Conservation (phyloP, 768 basidiomycete species). For the Pleurotus tuoliensis region DNA sequence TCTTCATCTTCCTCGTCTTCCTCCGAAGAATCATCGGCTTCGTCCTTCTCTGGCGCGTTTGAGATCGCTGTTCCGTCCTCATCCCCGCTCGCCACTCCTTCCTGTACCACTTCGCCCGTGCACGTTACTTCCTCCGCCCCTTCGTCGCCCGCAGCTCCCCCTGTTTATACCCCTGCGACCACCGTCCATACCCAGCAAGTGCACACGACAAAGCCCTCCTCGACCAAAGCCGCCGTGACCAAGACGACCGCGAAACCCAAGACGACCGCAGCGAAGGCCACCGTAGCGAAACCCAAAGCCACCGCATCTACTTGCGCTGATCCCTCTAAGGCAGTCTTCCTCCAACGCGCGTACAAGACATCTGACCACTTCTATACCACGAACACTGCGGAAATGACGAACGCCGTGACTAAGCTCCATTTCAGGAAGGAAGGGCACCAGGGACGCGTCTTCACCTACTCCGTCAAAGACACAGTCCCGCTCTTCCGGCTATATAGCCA, state of each 20-base stretch:
- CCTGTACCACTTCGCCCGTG: not conserved
- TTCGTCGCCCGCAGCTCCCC: not conserved
- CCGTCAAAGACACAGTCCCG: slow-evolving; percentile 8
- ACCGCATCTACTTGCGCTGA: not conserved
- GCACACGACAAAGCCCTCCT: not conserved
- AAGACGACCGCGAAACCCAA: not conserved
- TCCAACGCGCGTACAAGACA: not conserved
- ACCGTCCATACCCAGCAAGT: not conserved
- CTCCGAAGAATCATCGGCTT: not conserved
- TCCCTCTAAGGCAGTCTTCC: not conserved
- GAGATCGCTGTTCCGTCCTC: not conserved
- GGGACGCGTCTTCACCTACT: slow-evolving; percentile 8
- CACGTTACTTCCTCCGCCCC: not conserved
- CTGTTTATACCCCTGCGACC: not conserved
- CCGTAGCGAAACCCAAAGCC: not conserved
- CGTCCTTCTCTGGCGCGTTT: not conserved
- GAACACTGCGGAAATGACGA: not conserved
- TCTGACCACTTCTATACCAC: slow-evolving; percentile 7
- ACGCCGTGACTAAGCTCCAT: not conserved
- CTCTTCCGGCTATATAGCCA: slow-evolving; percentile 13
- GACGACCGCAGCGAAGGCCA: not conserved
- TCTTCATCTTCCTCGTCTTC: not conserved
- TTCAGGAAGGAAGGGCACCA: not conserved
- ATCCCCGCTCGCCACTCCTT: not conserved
- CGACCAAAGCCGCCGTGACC: not conserved